A percentile compares a stretch with the other conserved stretches of the same genome.
Evolutionary conservation across 441 rosid species (phyloP).

Genomic region (Erysimum cheiri): DNA sequence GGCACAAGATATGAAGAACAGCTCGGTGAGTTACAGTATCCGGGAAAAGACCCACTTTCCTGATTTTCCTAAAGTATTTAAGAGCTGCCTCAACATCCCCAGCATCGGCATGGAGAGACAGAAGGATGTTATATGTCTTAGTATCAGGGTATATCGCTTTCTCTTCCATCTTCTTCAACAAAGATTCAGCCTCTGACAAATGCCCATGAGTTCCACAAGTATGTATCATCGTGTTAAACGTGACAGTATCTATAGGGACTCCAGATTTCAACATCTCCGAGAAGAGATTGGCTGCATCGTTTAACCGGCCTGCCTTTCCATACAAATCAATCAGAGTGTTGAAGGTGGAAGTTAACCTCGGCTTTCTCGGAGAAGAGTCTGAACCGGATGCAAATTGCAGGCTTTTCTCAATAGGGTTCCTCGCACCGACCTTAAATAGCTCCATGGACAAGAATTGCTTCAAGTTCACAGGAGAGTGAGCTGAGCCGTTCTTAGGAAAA

Average conservation of each 20-base stretch:
- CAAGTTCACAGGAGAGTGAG: conserved; percentile 61
- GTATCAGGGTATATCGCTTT: conserved; percentile 76
- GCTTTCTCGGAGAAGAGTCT: conserved; percentile 57
- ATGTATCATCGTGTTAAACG: conserved; percentile 89
- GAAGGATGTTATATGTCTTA: conserved; percentile 74
- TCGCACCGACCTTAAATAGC: conserved; percentile 78
- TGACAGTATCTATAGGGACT: conserved; percentile 70
- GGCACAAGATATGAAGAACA: conserved; percentile 72
- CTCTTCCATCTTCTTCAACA: conserved; percentile 79
- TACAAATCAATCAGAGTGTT: conserved; percentile 89
- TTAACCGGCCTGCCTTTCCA: conserved; percentile 89
- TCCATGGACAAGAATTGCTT: conserved; percentile 84
- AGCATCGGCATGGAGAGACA: conserved; percentile 72
- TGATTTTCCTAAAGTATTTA: conserved; percentile 64
- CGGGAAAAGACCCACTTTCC: conserved; percentile 75
- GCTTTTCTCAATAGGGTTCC: conserved; percentile 55
- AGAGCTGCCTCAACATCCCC: conserved; percentile 75
- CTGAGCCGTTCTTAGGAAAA: conserved; percentile 47
- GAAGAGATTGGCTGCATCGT: conserved; percentile 79
- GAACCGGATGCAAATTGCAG: conserved; percentile 20
- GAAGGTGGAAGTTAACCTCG: conserved; percentile 70
- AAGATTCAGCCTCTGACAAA: conserved; percentile 73
- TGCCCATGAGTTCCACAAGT: conserved; percentile 85
- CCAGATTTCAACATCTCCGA: conserved; percentile 83
- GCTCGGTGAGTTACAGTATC: conserved; percentile 75